A percentile compares a stretch with the other conserved stretches of the same genome.
Conservation (phyloP, 345 rosid genomes). For the Euphorbia peplus region DNA sequence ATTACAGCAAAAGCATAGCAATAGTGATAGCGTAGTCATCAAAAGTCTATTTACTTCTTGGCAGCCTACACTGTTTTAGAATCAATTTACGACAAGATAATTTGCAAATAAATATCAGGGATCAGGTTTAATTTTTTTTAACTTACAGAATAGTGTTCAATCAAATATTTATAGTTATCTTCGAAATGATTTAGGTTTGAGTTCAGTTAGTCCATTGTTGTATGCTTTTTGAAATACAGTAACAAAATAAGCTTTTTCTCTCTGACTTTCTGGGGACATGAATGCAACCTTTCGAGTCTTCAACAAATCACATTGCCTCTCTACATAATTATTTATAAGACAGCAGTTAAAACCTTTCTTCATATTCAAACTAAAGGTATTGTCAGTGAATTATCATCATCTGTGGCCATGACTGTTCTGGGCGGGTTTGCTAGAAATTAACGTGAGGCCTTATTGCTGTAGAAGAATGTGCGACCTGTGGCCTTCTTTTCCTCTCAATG, state of each 20-base stretch:
- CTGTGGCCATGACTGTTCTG: neutral
- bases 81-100: neutral
- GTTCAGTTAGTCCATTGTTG: neutral
- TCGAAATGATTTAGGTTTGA: neutral
- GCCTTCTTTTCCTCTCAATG: neutral
- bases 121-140: neutral
- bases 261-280: neutral
- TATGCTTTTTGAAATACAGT: neutral
- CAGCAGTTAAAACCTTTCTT: neutral
- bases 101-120: neutral
- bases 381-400: neutral
- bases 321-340: neutral
- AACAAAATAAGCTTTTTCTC: neutral
- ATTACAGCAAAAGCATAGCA: neutral
- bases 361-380: neutral
- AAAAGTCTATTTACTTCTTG: neutral
- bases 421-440: neutral
- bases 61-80: neutral
- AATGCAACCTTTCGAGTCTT: neutral
- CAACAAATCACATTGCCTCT: neutral
- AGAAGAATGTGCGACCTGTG: neutral
- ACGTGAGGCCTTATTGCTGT: neutral
- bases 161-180: neutral
- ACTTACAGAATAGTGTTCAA: neutral
- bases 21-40: conserved; percentile 1